Percentiles rank a stretch among this genome's conserved stretches.
Conservation (phyloP, 208 protist genomes). For the Acanthamoeba rhysodes region DNA sequence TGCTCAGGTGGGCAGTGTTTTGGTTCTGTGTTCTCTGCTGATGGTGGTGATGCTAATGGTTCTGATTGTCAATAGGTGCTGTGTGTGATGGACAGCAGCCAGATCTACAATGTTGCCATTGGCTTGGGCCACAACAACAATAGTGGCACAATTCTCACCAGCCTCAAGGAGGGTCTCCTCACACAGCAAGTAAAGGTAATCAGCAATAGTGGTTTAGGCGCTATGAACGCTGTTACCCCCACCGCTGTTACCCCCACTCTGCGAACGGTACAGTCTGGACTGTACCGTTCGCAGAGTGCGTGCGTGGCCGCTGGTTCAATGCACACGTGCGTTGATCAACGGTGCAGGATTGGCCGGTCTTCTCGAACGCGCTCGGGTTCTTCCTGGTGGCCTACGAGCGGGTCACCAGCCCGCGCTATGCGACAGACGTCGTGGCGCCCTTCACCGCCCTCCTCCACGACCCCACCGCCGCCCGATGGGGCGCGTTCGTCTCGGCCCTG, state of each 20-base stretch:
- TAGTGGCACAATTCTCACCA: not conserved
- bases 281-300: no score
- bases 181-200: not conserved
- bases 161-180: constrained; percentile 17
- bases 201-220: not conserved
- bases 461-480: no score
- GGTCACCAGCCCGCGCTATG: not conserved
- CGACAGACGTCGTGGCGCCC: not conserved
- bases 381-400: not conserved
- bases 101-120: not conserved
- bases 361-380: not conserved
- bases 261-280: no score
- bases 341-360: not conserved
- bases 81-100: not conserved
- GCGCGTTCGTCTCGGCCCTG: not conserved
- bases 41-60: no score
- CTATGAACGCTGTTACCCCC: not conserved
- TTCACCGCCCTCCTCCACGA: not conserved
- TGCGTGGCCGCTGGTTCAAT: no score
- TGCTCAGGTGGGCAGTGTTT: not conserved
- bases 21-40: no score
- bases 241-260: no score
- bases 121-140: not conserved
- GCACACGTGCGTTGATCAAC: no score
- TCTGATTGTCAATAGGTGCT: not conserved